These are phyloP conservation scores for Xylariaceae sp. DNA, from an alignment of 2,329 filamentous ascomycete genomes.

Conservation along the genomic window DNA sequence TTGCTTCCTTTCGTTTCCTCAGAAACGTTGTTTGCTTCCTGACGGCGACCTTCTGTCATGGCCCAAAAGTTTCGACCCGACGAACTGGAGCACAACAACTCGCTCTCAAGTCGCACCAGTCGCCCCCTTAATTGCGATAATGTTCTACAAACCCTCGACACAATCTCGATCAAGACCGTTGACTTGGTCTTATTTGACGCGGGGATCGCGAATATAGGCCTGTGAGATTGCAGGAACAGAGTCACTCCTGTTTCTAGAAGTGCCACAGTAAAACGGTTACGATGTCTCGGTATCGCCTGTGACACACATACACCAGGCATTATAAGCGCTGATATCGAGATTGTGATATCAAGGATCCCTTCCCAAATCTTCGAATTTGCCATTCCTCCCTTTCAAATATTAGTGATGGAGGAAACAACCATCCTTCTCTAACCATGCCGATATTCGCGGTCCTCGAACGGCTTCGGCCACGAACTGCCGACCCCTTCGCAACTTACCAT, in stretches of 20 bases:
- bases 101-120: background rate
- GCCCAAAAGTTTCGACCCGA: background rate
- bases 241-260: background rate
- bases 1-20: too few relatives aligned
- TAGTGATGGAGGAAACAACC: background rate
- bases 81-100: background rate
- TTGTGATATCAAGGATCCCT: background rate
- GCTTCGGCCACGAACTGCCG: background rate
- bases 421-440: background rate
- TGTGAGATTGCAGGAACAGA: background rate
- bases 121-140: background rate
- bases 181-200: background rate
- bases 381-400: background rate
- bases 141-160: background rate
- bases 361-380: background rate
- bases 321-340: too few relatives aligned
- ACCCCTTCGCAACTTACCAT: constrained; percentile 7
- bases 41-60: too few relatives aligned
- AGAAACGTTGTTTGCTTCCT: background rate
- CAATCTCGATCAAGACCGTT: background rate
- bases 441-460: constrained; percentile 2
- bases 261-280: background rate
- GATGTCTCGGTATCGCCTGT: background rate
- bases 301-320: background rate
- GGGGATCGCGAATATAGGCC: background rate